Evolutionary conservation across 2,329 filamentous ascomycete genomes (phyloP).

Genomic region (Neopestalotiopsis rosae): DNA sequence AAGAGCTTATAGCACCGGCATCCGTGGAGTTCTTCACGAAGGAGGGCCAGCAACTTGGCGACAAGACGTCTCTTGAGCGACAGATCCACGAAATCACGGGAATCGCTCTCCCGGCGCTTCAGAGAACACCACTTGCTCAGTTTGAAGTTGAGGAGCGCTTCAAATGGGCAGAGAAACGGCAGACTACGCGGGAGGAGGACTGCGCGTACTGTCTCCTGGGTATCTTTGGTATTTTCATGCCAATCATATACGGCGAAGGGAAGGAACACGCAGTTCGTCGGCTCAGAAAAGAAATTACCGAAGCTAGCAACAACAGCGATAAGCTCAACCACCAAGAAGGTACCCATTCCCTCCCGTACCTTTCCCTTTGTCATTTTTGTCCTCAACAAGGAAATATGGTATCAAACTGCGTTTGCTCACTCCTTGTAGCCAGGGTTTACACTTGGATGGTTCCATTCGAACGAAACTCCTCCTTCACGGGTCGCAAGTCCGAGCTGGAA

Average conservation of each 20-base stretch:
- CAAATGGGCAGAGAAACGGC: background rate
- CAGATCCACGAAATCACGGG: constrained; percentile 30
- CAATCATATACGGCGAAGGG: constrained; percentile 7
- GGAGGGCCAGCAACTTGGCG: constrained; percentile 28
- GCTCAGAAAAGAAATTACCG: constrained; percentile 4
- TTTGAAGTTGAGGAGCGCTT: constrained; percentile 6
- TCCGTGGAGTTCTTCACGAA: constrained; percentile 33
- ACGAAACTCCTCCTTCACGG: constrained; percentile 2
- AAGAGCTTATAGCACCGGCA: constrained; percentile 25
- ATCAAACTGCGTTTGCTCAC: background rate
- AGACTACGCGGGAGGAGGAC: constrained; percentile 4
- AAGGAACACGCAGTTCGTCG: background rate
- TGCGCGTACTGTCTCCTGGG: background rate
- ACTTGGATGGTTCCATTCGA: constrained; percentile 9
- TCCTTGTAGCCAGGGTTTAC: background rate
- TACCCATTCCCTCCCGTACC: background rate
- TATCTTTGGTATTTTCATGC: constrained; percentile 8
- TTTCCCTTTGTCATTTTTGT: background rate
- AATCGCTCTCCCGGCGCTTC: constrained; percentile 27
- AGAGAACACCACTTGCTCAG: constrained; percentile 20
- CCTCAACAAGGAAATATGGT: background rate
- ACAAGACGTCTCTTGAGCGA: constrained; percentile 29
- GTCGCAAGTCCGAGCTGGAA: background rate
- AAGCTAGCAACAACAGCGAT: background rate
- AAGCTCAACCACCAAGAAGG: background rate